phyloP scores from a whole-genome alignment of 169 alveolate genomes.

The Eimeria sp. region DNA sequence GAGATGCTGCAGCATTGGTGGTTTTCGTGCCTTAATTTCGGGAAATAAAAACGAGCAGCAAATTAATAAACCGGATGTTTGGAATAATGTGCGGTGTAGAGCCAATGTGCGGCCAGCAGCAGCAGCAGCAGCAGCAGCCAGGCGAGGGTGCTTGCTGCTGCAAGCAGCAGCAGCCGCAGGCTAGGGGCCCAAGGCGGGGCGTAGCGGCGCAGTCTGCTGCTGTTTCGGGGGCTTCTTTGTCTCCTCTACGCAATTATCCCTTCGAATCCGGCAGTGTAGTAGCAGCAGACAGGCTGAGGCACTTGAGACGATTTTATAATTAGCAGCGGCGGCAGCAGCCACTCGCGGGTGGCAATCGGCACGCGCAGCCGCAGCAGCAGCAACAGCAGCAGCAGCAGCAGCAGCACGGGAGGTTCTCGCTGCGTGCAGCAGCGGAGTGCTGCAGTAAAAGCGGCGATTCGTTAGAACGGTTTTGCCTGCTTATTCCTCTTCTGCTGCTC shows the following conservation, averaged over 20 bases:
- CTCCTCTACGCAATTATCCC: constrained; percentile 53
- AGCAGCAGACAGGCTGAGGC: constrained; percentile 64
- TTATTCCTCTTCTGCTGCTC: constrained; percentile 31
- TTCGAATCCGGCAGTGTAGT: constrained; percentile 29
- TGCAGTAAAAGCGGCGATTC: constrained; percentile 15
- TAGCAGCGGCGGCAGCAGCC: constrained; percentile 73
- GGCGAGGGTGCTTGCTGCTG: constrained; percentile 78
- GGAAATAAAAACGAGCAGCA: not conserved
- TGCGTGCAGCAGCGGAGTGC: constrained; percentile 64
- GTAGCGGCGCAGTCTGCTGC: constrained; percentile 74
- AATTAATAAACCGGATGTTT: not conserved
- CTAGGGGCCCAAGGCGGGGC: constrained; percentile 75
- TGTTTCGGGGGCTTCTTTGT: constrained; percentile 48
- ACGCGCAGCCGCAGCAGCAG: constrained; percentile 70
- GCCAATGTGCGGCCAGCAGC: constrained; percentile 37
- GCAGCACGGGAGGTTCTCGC: constrained; percentile 75
- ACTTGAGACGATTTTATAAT: constrained; percentile 13
- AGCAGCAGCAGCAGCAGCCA: constrained; percentile 76
- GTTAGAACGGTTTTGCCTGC: constrained; percentile 52
- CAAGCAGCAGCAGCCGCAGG: constrained; percentile 79
- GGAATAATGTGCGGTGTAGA: constrained; percentile 16
- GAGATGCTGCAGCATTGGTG: not conserved
- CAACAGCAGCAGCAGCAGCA: constrained; percentile 76
- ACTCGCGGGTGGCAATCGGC: constrained; percentile 67
- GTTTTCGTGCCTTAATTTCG: not conserved